These are phyloP conservation scores for Arthroderma uncinatum DNA, from an alignment of 2,329 filamentous ascomycete genomes.

Conservation along the genomic window DNA sequence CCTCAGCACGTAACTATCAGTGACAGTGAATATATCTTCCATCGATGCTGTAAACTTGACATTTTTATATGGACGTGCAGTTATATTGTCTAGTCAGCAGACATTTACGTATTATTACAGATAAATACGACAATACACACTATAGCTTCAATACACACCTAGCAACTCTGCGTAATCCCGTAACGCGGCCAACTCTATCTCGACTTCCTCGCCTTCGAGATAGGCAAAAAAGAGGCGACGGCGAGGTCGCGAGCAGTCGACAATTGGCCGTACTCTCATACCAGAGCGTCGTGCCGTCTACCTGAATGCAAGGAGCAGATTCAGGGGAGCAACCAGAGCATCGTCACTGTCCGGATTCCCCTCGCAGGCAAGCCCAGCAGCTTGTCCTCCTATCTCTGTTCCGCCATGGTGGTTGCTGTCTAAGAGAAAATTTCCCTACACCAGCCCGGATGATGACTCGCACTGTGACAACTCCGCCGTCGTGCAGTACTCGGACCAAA, in stretches of 20 bases:
- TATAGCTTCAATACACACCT: background rate
- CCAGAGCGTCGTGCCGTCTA: background rate
- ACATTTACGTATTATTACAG: background rate
- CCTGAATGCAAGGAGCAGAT: background rate
- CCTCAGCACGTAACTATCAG: too few species aligned
- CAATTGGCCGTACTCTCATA: background rate
- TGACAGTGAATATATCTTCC: too few species aligned
- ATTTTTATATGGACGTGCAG: too few species aligned
- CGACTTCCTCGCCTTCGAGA: background rate
- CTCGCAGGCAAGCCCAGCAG: background rate
- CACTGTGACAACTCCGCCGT: slow-evolving; percentile 4
- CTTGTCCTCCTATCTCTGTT: background rate
- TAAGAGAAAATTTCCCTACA: background rate
- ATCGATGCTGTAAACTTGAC: too few species aligned
- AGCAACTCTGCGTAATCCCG: background rate
- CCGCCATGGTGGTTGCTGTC: slow-evolving; percentile 1
- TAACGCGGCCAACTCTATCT: background rate
- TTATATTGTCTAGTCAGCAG: background rate
- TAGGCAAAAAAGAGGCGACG: slow-evolving; percentile 2
- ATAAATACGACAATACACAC: background rate
- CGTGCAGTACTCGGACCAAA: slow-evolving; percentile 1
- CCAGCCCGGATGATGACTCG: slow-evolving; percentile 2
- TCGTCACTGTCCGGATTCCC: background rate
- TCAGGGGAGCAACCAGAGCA: background rate
- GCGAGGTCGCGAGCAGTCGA: background rate